Evolutionary conservation across 1,284 basidiomycete species (phyloP).

Genomic region (Phaffia rhodozyma): DNA sequence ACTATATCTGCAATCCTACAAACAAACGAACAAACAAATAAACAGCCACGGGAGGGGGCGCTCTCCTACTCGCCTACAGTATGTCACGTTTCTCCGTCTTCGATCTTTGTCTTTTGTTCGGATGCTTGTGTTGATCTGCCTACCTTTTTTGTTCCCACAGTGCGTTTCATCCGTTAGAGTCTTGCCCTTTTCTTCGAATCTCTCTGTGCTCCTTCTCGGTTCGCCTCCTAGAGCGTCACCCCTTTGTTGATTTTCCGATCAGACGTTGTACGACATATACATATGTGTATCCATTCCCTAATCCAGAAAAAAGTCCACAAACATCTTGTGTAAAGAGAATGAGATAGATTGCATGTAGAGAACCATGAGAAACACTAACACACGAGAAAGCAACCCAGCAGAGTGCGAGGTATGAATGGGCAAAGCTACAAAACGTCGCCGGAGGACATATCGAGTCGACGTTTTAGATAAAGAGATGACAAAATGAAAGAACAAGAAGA

Average conservation of each 20-base stretch:
- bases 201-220: too few species aligned
- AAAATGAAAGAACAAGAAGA: neutral
- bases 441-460: neutral
- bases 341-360: too few species aligned
- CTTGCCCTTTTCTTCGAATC: too few species aligned
- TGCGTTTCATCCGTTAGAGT: too few species aligned
- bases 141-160: neutral
- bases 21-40: too few species aligned
- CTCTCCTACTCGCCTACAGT: neutral
- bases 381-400: too few species aligned
- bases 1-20: too few species aligned
- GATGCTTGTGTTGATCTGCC: neutral
- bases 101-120: neutral
- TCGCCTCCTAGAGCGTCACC: neutral
- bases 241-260: neutral
- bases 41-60: neutral
- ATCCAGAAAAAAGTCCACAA: neutral
- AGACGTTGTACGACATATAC: conserved; percentile 4
- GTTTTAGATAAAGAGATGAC: neutral
- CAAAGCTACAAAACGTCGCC: too few species aligned
- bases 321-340: neutral
- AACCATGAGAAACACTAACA: too few species aligned
- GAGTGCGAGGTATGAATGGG: too few species aligned
- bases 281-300: conserved; percentile 3
- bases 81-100: neutral